Conservation (phyloP, 192 early-diverging fungal genomes). For the Coemansia umbellata region DNA sequence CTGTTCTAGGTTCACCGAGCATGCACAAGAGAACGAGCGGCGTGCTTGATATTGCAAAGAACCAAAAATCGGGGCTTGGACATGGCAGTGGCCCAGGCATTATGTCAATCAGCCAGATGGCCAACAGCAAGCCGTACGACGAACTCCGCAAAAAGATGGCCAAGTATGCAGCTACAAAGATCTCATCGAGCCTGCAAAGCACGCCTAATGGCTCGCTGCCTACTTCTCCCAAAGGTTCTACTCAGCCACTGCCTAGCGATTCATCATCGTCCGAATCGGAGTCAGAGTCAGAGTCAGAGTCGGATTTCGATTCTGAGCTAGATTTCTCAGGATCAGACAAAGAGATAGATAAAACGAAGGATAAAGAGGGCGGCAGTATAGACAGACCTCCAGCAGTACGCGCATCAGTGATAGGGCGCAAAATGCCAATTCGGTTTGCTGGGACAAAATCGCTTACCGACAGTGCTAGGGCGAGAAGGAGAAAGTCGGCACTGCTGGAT, state of each 20-base stretch:
- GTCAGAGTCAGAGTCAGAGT: conserved; percentile 2
- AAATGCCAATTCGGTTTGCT: conserved; percentile 39
- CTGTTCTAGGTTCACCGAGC: conserved; percentile 20
- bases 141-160: conserved; percentile 42
- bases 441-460: conserved; percentile 19
- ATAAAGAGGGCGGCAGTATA: no score
- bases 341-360: not conserved
- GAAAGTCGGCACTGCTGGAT: conserved; percentile 32
- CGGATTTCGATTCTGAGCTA: conserved; percentile 1
- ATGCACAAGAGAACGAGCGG: conserved; percentile 3
- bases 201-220: not conserved
- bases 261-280: not conserved
- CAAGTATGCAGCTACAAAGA: conserved; percentile 5
- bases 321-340: not conserved
- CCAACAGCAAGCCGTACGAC: conserved; percentile 37
- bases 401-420: no score
- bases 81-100: conserved; percentile 12
- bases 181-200: not conserved
- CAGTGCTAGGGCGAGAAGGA: conserved; percentile 28
- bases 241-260: no score
- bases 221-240: no score
- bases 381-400: no score
- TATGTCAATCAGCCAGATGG: conserved; percentile 40
- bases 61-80: conserved; percentile 10
- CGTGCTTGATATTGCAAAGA: conserved; percentile 22